Conservation (phyloP, 495 filamentous ascomycete genomes). For the Neurospora sp. region DNA sequence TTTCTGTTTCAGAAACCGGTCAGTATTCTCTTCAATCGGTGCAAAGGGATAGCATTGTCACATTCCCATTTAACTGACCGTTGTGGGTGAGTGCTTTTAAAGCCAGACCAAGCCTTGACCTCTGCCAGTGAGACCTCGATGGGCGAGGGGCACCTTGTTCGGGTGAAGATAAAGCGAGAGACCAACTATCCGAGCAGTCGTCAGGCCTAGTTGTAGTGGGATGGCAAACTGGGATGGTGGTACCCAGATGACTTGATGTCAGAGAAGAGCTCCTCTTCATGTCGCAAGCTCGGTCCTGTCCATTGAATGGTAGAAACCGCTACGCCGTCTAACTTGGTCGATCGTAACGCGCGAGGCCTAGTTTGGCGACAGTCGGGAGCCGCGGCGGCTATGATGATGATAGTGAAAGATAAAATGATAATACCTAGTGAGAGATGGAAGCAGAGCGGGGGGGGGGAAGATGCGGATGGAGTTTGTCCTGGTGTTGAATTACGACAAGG, state of each 20-base stretch:
- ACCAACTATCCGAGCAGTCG: neutral
- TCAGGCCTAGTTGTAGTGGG: neutral
- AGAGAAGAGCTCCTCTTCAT: conserved; percentile 17
- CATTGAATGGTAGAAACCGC: conserved; percentile 6
- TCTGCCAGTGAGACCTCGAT: conserved; percentile 29
- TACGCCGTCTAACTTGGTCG: neutral
- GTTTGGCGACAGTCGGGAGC: neutral
- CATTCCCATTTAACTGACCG: conserved; percentile 16
- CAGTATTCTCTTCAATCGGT: neutral
- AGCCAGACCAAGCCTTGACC: conserved; percentile 33
- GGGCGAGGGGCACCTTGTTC: conserved; percentile 5
- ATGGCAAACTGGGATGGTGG: conserved; percentile 2
- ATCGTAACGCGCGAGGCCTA: neutral
- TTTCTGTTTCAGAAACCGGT: neutral
- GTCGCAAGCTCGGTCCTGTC: conserved; percentile 9
- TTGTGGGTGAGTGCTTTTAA: conserved; percentile 37
- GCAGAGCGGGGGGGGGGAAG: neutral
- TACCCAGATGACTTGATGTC: conserved; percentile 7
- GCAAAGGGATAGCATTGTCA: neutral
- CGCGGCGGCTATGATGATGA: neutral
- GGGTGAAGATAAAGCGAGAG: neutral
- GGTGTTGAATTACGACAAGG: neutral
- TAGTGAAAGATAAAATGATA: neutral
- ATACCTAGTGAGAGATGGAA: neutral
- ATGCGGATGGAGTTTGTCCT: neutral